A percentile compares a stretch with the other conserved stretches of the same genome.
Evolutionary conservation across 2,329 filamentous ascomycete genomes (phyloP).

Genomic region (Bimuria novae-zelandiae): DNA sequence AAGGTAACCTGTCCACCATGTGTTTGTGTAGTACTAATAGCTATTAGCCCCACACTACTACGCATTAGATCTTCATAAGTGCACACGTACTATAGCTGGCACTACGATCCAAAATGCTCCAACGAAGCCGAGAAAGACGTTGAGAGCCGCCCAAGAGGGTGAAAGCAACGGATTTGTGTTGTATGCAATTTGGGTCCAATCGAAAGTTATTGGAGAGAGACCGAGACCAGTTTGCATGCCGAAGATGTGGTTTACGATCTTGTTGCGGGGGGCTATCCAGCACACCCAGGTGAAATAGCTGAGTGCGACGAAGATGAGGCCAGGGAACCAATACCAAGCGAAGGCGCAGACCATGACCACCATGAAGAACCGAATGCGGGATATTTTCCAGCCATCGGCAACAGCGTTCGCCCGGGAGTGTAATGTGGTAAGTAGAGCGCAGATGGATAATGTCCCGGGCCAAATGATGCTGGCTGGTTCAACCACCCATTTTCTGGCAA

Average conservation of each 20-base stretch:
- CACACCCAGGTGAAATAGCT: conserved; percentile 90
- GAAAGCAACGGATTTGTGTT: conserved; percentile 84
- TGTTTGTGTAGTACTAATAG: conserved; percentile 77
- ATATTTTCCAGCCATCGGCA: conserved; percentile 81
- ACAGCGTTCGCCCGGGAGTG: conserved; percentile 83
- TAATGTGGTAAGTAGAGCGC: conserved; percentile 84
- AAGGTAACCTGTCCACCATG: conserved; percentile 82
- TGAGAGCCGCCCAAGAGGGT: conserved; percentile 84
- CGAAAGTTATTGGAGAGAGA: conserved; percentile 83
- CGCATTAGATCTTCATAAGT: no score
- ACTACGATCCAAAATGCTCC: conserved; percentile 77
- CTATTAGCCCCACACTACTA: no score
- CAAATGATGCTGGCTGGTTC: conserved; percentile 88
- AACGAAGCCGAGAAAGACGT: conserved; percentile 78
- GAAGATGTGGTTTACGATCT: conserved; percentile 85
- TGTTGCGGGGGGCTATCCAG: conserved; percentile 86
- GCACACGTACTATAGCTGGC: no score
- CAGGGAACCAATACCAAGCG: conserved; percentile 82
- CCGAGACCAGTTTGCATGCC: conserved; percentile 82
- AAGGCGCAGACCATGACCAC: conserved; percentile 73
- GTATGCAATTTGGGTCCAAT: conserved; percentile 88
- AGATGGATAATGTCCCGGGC: conserved; percentile 86
- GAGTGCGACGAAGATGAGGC: conserved; percentile 78
- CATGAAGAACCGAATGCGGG: conserved; percentile 83
- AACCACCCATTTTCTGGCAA: conserved; percentile 79